Conservation (phyloP, 2,329 filamentous ascomycete genomes). For the Epicoccum sorghinum region DNA sequence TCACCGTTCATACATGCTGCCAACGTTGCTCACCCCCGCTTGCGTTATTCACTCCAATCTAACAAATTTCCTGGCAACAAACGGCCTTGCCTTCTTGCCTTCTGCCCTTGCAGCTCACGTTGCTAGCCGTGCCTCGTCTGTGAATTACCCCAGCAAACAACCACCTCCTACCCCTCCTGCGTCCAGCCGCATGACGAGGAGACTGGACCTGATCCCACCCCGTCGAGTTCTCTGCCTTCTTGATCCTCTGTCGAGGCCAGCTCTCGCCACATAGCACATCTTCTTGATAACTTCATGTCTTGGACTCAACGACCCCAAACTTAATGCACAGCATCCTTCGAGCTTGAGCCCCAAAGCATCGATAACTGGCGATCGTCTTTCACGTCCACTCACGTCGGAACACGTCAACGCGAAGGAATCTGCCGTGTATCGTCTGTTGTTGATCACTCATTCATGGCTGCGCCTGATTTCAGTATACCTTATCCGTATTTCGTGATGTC, state of each 20-base stretch:
- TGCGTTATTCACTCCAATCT: constrained; percentile 15
- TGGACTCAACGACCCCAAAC: neutral
- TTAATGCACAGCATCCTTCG: neutral
- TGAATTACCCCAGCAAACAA: constrained; percentile 26
- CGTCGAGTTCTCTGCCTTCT: neutral
- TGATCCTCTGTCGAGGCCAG: neutral
- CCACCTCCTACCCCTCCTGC: constrained; percentile 16
- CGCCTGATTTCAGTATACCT: constrained; percentile 28
- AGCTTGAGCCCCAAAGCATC: neutral
- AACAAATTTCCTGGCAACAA: constrained; percentile 9
- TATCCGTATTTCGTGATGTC: constrained; percentile 25
- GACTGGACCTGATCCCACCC: neutral
- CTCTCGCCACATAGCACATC: neutral
- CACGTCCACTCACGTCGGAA: constrained; percentile 5
- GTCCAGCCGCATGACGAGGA: constrained; percentile 13
- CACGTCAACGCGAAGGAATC: neutral
- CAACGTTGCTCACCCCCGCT: constrained; percentile 25
- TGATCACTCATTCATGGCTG: constrained; percentile 30
- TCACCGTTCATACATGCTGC: constrained; percentile 16
- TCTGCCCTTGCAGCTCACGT: constrained; percentile 18
- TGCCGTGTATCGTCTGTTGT: neutral
- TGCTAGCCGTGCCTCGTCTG: constrained; percentile 19
- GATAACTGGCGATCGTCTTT: neutral
- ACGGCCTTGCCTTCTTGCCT: constrained; percentile 7
- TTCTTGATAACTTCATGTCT: too few relatives aligned